phyloP scores from a whole-genome alignment of 2,329 filamentous ascomycete genomes.

The Colletotrichum sp. region DNA sequence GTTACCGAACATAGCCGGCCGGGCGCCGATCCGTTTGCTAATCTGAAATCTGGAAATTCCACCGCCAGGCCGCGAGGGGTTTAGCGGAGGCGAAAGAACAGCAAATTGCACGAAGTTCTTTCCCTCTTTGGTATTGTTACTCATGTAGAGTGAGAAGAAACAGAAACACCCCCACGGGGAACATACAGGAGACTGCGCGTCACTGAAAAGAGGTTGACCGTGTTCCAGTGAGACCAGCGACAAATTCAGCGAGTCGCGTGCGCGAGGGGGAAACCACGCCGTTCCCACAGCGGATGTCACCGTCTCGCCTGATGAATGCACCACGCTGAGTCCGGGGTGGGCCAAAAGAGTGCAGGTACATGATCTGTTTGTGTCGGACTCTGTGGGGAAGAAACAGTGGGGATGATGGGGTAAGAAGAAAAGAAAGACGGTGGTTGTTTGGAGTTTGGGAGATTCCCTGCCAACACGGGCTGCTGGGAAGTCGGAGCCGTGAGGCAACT shows the following conservation, averaged over 20 bases:
- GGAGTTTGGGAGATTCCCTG: neutral
- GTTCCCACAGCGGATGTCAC: conserved; percentile 13
- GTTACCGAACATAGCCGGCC: conserved; percentile 14
- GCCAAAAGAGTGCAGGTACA: neutral
- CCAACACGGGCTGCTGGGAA: neutral
- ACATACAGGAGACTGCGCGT: neutral
- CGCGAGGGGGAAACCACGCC: neutral
- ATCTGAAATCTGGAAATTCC: neutral
- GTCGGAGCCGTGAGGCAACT: neutral
- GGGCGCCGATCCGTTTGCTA: neutral
- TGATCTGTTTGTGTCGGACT: conserved; percentile 2
- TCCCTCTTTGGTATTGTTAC: neutral
- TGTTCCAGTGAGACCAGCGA: neutral
- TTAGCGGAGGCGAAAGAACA: neutral
- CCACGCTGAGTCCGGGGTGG: neutral
- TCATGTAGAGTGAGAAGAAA: neutral
- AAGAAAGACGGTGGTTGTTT: neutral
- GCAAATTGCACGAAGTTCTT: neutral
- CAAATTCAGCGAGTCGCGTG: conserved; percentile 11
- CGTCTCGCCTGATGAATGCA: conserved; percentile 11
- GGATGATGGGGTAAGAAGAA: conserved; percentile 1
- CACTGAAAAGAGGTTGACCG: neutral
- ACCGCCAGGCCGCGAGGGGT: neutral
- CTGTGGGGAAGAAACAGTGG: conserved; percentile 17
- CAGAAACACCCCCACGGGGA: neutral